Percentiles rank a stretch among this genome's conserved stretches.
Evolutionary conservation across 2,329 filamentous ascomycete species (phyloP).

Genomic region (Dothiorella sarmentorum): DNA sequence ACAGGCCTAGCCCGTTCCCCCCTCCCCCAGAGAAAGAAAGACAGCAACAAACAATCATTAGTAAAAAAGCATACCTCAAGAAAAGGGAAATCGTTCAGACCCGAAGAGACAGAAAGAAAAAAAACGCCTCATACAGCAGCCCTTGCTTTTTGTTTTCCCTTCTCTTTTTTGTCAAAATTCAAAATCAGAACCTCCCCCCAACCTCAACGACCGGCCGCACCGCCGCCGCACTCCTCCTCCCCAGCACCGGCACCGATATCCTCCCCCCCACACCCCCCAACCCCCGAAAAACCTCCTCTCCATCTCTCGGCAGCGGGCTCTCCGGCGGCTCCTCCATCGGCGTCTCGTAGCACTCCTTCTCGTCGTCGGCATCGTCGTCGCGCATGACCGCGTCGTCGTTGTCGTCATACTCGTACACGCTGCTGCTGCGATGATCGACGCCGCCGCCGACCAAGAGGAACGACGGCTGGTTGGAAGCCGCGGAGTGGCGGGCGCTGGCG

Average conservation of each 20-base stretch:
- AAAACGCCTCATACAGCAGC: too few species aligned
- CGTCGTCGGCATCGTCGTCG: not conserved
- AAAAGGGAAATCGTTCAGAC: constrained; percentile 2
- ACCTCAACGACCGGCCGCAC: not conserved
- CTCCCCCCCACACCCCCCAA: not conserved
- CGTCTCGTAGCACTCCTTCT: not conserved
- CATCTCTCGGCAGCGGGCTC: not conserved
- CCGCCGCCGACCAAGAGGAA: too few species aligned
- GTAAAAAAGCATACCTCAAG: not conserved
- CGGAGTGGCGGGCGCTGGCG: constrained; percentile 3
- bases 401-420: constrained; percentile 5
- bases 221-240: not conserved
- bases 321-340: constrained; percentile 4
- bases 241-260: not conserved
- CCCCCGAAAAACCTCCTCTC: not conserved
- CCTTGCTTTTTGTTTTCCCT: not conserved
- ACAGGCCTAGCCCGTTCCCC: too few species aligned
- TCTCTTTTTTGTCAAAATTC: too few species aligned
- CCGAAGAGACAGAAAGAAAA: too few species aligned
- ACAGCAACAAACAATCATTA: too few species aligned
- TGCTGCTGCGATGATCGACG: not conserved
- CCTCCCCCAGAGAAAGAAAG: not conserved
- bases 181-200: not conserved
- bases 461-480: not conserved
- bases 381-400: not conserved